phyloP scores from a whole-genome alignment of 2,329 filamentous ascomycete genomes.

The Scedosporium boydii region DNA sequence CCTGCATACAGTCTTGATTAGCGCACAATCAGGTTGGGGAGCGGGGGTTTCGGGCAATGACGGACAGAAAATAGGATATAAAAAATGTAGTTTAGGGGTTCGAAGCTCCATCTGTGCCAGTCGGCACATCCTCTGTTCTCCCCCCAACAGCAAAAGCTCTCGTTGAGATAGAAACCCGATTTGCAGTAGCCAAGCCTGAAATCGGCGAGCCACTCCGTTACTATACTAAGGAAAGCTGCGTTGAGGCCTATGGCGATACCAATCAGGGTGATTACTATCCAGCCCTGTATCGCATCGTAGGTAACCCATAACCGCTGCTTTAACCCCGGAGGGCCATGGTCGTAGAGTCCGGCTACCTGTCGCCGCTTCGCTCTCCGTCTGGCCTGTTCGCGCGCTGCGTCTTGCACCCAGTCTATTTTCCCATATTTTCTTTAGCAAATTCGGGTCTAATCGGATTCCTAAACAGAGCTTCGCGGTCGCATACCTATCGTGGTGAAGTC shows the following conservation, averaged over 20 bases:
- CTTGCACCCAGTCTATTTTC: conserved; percentile 81
- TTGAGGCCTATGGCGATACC: conserved; percentile 89
- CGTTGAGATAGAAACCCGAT: conserved; percentile 93
- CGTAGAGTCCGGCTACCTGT: conserved; percentile 62
- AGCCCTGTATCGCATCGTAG: conserved; percentile 93
- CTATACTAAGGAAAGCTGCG: conserved; percentile 85
- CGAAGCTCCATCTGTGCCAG: conserved; percentile 84
- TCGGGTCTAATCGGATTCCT: neutral
- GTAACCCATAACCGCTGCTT: conserved; percentile 71
- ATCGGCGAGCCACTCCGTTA: conserved; percentile 94
- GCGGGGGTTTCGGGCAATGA: conserved; percentile 1
- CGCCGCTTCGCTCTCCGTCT: conserved; percentile 68
- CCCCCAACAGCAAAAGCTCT: conserved; percentile 97
- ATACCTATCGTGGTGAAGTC: conserved; percentile 91
- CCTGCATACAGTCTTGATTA: conserved; percentile 30
- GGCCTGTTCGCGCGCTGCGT: conserved; percentile 82
- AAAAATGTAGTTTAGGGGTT: conserved; percentile 71
- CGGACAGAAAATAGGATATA: conserved; percentile 78
- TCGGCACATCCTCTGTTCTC: conserved; percentile 81
- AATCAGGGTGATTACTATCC: conserved; percentile 94
- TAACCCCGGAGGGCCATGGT: conserved; percentile 64
- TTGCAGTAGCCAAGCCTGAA: conserved; percentile 94
- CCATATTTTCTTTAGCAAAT: neutral
- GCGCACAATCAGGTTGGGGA: neutral
- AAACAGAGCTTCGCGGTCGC: conserved; percentile 6